Conservation (phyloP, 208 protist species). For the Trypanosoma scelopori region DNA sequence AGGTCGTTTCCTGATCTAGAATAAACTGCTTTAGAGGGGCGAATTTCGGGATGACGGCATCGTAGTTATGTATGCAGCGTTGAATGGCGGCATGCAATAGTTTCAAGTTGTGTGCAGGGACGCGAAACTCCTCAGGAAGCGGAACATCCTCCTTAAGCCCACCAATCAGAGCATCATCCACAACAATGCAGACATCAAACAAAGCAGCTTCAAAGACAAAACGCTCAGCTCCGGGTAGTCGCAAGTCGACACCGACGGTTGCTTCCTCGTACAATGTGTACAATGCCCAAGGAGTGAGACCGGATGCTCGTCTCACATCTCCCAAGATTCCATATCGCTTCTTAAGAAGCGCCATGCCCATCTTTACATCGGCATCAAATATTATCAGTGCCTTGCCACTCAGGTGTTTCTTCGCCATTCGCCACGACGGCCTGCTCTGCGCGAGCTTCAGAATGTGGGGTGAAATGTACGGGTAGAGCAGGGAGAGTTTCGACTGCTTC, state of each 20-base stretch:
- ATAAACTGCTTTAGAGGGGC: conserved; percentile 17
- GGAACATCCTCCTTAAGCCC: conserved; percentile 24
- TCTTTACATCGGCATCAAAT: conserved; percentile 23
- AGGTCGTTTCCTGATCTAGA: conserved; percentile 20
- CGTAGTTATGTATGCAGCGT: conserved; percentile 19
- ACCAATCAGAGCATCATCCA: conserved; percentile 27
- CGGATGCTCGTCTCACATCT: conserved; percentile 12
- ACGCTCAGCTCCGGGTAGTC: conserved; percentile 30
- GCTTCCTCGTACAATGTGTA: conserved; percentile 27
- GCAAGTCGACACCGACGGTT: conserved; percentile 20
- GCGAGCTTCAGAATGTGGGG: conserved; percentile 29
- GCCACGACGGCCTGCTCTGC: conserved; percentile 13
- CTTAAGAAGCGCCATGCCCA: conserved; percentile 5
- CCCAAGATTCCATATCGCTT: conserved; percentile 1
- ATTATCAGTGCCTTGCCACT: conserved; percentile 9
- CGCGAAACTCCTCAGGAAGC: conserved; percentile 23
- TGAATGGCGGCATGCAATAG: conserved; percentile 17
- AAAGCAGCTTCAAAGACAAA: conserved; percentile 31
- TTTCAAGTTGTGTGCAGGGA: conserved; percentile 18
- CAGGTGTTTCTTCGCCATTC: background rate
- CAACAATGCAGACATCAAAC: conserved; percentile 30
- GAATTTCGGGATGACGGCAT: conserved; percentile 14
- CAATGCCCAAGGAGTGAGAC: conserved; percentile 21
- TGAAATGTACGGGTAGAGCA: conserved; percentile 34
- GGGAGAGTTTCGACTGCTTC: conserved; percentile 22